Base-by-base conservation (phyloP, 2,329 filamentous ascomycete genomes). In the Periconia sp. region DNA sequence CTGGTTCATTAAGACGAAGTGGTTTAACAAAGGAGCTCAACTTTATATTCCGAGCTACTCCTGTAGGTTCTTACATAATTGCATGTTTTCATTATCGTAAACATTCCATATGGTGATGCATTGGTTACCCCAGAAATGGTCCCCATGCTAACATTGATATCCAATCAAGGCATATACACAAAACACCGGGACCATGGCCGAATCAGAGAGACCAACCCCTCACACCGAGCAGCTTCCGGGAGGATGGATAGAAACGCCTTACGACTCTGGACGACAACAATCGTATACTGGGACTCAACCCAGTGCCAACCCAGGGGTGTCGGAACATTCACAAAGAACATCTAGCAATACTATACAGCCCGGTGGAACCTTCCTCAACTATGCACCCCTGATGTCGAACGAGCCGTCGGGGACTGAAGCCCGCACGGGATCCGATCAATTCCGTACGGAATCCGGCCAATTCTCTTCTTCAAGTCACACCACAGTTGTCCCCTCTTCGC, bases 171-270 rank as follows among this genome's bases (percentile, higher is more conserved):
- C 41, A 41, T 35, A 17, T 14, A 8, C 23, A 27, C 23, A 27
- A 37, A 35, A 13, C 37, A 49, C 19, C 15, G 40, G 3, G 6
- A 7, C 2, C 41, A 73, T 73, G 70, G 58, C 61, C 47, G 63
- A 60, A 18, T 49, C 60, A 41, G 71, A 72, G 11, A 56, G 52
- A 31, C 65, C 69, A 13, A 73, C 69, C n/a, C 69, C 69, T 17
- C 57, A 65, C 17, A 57, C 63, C 7, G 66, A 70, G 23, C 63
- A 70, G 5, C 54, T 73, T 7, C 71, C 70, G 15, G 73, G 67
- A 47, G 70, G 61, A 6, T 74, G 70, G 69, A 65, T 70, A 47
- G 68, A 71, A 15, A 74, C 71, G 45, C 68, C 71, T 15, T 62
- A 58, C 18, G 62, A 68, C n/a, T 40, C 55, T 17, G 57, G 49